Conservation (phyloP, 306 rosid species). For the Fragaria vesca region DNA sequence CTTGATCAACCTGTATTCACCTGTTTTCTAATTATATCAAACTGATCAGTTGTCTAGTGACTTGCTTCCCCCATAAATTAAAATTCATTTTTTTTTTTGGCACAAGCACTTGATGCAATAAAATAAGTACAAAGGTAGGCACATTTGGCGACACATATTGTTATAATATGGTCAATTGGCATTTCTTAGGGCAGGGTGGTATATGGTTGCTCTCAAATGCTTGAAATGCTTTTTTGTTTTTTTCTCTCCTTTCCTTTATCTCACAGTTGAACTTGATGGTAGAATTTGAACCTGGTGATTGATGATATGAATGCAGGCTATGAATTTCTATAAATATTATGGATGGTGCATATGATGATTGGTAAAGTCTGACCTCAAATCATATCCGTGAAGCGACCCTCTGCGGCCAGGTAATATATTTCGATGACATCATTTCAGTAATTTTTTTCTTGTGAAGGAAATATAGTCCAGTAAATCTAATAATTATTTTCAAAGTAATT, state of each 20-base stretch:
- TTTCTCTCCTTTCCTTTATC: not conserved
- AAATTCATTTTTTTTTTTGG: not conserved
- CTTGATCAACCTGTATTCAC: not conserved
- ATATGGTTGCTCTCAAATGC: not conserved
- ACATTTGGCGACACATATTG: not conserved
- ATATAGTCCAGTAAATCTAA: constrained; percentile 13
- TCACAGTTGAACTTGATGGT: constrained; percentile 3
- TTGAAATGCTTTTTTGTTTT: not conserved
- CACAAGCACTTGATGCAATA: not conserved
- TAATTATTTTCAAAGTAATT: constrained; percentile 19
- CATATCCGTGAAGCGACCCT: constrained; percentile 12
- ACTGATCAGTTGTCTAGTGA: not conserved
- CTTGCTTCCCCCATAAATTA: not conserved
- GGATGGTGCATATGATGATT: constrained; percentile 28
- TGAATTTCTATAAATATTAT: constrained; percentile 25
- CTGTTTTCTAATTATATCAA: not conserved
- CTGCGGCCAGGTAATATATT: constrained; percentile 36
- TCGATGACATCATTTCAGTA: constrained; percentile 17
- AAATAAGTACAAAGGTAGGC: not conserved
- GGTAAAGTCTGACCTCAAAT: constrained; percentile 22
- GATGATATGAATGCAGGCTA: constrained; percentile 34
- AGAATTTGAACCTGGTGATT: constrained; percentile 16
- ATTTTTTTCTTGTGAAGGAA: not conserved
- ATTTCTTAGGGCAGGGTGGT: not conserved
- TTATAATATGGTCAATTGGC: not conserved